Percentiles rank a stretch among this genome's conserved stretches.
phyloP scores from a whole-genome alignment of 441 rosid genomes.

The Viola pubescens region DNA sequence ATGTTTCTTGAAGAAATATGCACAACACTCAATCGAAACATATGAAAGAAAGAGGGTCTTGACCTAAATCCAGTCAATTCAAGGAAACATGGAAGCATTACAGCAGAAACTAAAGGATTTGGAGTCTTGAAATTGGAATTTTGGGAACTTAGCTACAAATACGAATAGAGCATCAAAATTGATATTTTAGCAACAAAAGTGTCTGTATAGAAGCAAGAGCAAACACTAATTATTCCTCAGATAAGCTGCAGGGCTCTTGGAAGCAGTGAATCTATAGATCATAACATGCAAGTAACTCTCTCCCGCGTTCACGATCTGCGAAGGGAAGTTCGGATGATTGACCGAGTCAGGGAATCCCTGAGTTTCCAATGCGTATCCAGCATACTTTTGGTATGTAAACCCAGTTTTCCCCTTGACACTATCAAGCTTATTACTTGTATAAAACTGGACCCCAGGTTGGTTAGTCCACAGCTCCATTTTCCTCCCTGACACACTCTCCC shows the following conservation, averaged over 20 bases:
- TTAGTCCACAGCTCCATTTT: constrained; percentile 70
- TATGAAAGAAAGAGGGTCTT: too few species aligned
- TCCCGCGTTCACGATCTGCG: constrained; percentile 40
- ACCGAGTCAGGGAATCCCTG: constrained; percentile 63
- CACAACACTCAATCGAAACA: too few species aligned
- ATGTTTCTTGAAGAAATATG: too few species aligned
- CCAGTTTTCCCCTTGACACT: constrained; percentile 43
- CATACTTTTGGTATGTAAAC: constrained; percentile 33
- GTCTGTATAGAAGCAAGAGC: too few species aligned
- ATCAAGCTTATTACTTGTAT: constrained; percentile 47
- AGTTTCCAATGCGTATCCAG: constrained; percentile 60
- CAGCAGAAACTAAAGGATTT: too few species aligned
- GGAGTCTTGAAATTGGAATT: too few species aligned
- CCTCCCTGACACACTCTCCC: constrained; percentile 48
- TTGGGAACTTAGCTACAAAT: too few species aligned
- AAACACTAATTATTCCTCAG: too few species aligned
- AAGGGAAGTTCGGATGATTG: constrained; percentile 43
- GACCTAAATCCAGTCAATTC: too few species aligned
- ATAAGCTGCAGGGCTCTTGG: neutral
- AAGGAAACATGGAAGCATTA: too few species aligned
- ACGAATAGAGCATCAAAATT: too few species aligned
- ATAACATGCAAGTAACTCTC: constrained; percentile 35
- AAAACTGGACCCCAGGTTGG: constrained; percentile 64
- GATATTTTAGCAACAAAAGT: too few species aligned
- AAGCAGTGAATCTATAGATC: constrained; percentile 36